Evolutionary conservation across 805 yeast species (phyloP).

Genomic region (Priceomyces castillae): DNA sequence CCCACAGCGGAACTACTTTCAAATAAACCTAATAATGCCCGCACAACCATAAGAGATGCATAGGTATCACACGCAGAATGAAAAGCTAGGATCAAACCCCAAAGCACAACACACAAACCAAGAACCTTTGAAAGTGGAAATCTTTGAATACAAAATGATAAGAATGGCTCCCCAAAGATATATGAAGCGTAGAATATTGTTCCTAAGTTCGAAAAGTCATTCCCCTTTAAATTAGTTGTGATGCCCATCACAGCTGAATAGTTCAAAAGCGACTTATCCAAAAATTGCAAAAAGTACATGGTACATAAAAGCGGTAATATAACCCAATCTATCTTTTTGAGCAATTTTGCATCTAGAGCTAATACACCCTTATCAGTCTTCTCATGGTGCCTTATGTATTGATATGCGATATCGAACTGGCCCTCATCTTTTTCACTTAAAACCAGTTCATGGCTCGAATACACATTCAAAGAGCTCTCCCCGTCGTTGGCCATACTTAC

Average conservation of each 20-base stretch:
- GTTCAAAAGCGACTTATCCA: conserved; percentile 58
- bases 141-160: conserved; percentile 40
- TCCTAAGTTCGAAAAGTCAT: conserved; percentile 50
- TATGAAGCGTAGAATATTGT: conserved; percentile 55
- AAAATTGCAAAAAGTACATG: conserved; percentile 54
- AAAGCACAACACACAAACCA: conserved; percentile 44
- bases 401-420: conserved; percentile 21
- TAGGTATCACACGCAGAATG: conserved; percentile 54
- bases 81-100: conserved; percentile 53
- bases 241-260: conserved; percentile 68
- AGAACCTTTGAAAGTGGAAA: conserved; percentile 54
- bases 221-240: conserved; percentile 44
- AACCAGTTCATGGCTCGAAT: neutral
- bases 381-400: conserved; percentile 11
- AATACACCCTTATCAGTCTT: conserved; percentile 3
- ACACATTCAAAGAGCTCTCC: too few species aligned
- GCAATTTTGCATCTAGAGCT: conserved; percentile 6
- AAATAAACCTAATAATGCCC: conserved; percentile 52
- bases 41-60: conserved; percentile 53
- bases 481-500: too few species aligned
- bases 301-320: conserved; percentile 50
- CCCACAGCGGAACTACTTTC: conserved; percentile 59
- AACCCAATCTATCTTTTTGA: conserved; percentile 44
- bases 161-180: conserved; percentile 53
- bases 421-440: conserved; percentile 3